These are phyloP conservation scores for Plantago coronopus DNA, from an alignment of 305 asterid species.

Conservation along the genomic window DNA sequence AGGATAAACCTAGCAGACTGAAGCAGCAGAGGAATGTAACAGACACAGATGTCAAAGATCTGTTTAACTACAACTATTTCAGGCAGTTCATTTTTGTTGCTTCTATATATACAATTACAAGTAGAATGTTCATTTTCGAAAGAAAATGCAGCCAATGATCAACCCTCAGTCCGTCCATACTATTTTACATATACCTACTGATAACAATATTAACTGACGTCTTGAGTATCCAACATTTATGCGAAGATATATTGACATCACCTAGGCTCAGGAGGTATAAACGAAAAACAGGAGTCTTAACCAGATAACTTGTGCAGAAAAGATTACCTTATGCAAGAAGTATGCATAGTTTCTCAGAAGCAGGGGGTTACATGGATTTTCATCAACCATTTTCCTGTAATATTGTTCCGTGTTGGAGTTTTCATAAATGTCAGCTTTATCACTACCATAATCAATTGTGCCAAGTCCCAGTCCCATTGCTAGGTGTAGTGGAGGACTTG, in stretches of 20 bases:
- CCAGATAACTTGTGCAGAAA: background rate
- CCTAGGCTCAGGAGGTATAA: background rate
- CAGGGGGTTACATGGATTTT: slow-evolving; percentile 53
- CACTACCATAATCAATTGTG: slow-evolving; percentile 24
- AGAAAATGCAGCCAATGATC: too few species aligned
- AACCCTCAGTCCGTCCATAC: too few species aligned
- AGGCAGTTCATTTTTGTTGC: too few species aligned
- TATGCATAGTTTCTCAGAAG: slow-evolving; percentile 49
- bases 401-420: slow-evolving; percentile 37
- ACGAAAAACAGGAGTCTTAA: background rate
- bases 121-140: too few species aligned
- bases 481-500: slow-evolving; percentile 67
- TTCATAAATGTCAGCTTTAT: slow-evolving; percentile 22
- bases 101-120: too few species aligned
- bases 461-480: slow-evolving; percentile 67
- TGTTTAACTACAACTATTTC: too few species aligned
- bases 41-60: too few species aligned
- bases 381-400: slow-evolving; percentile 55
- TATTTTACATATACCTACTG: too few species aligned
- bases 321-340: slow-evolving; percentile 58
- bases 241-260: background rate
- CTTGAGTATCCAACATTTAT: background rate
- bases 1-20: background rate
- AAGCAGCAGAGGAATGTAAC: background rate
- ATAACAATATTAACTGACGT: too few species aligned